These are phyloP conservation scores for Cyclocybe cylindracea DNA, from an alignment of 768 basidiomycete genomes.

Conservation along the genomic window DNA sequence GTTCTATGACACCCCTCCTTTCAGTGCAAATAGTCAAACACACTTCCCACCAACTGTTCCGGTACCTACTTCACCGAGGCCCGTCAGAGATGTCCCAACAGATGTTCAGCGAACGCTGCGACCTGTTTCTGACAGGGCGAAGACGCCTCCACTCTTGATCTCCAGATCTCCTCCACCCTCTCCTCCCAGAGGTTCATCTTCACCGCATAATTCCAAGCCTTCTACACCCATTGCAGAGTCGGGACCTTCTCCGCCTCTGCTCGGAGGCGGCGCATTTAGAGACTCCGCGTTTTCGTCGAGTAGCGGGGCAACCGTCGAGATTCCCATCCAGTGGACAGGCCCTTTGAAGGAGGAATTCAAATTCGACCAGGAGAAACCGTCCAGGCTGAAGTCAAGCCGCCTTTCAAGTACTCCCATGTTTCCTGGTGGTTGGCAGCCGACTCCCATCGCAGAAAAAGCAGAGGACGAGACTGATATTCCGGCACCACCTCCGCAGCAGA, in stretches of 20 bases:
- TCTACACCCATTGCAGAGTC: slow-evolving; percentile 4
- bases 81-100: slow-evolving; percentile 19
- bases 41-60: background rate
- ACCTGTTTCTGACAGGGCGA: slow-evolving; percentile 36
- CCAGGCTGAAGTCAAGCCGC: slow-evolving; percentile 13
- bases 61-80: slow-evolving; percentile 14
- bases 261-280: slow-evolving; percentile 61
- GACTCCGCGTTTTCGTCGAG: slow-evolving; percentile 63
- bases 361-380: slow-evolving; percentile 10
- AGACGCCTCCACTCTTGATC: slow-evolving; percentile 39
- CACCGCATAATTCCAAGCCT: slow-evolving; percentile 5
- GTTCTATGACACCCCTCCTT: slow-evolving; percentile 34
- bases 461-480: slow-evolving; percentile 18
- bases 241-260: slow-evolving; percentile 37
- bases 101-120: slow-evolving; percentile 25
- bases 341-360: slow-evolving; percentile 17
- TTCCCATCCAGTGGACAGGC: slow-evolving; percentile 68
- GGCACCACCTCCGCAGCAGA: slow-evolving; percentile 16
- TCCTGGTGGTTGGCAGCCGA: slow-evolving; percentile 58
- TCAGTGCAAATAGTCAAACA: slow-evolving; percentile 10
- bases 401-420: slow-evolving; percentile 36
- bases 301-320: slow-evolving; percentile 46
- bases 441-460: slow-evolving; percentile 51
- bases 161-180: slow-evolving; percentile 17
- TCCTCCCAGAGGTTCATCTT: slow-evolving; percentile 17